Evolutionary conservation across 306 rosid species (phyloP).

Genomic region (Echinosophora koreensis): DNA sequence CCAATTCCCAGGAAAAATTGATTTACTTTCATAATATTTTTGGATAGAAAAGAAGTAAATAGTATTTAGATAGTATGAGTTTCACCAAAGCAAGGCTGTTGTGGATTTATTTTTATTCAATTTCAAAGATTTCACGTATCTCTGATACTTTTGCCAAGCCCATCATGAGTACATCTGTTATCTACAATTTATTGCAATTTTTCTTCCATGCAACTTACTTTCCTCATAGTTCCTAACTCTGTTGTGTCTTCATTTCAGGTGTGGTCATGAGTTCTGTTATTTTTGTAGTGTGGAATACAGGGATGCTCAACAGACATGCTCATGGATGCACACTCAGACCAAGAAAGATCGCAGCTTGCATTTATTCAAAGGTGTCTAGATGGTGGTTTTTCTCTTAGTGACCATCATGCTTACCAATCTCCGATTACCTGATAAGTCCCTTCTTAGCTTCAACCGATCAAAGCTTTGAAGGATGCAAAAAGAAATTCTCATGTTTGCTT

Average conservation of each 20-base stretch:
- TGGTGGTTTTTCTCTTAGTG: conserved; percentile 85
- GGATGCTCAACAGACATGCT: conserved; percentile 73
- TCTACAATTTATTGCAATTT: not conserved
- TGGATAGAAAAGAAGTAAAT: not conserved
- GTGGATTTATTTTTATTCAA: conserved; percentile 1
- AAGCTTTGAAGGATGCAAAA: conserved; percentile 38
- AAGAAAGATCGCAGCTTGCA: conserved; percentile 88
- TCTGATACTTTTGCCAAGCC: not conserved
- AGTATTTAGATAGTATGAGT: not conserved
- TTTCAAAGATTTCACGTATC: not conserved
- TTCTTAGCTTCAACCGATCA: too few relatives aligned
- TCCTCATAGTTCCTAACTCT: not conserved
- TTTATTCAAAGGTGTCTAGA: conserved; percentile 88
- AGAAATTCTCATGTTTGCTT: conserved; percentile 55
- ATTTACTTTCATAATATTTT: not conserved
- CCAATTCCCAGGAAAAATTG: not conserved
- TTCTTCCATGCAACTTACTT: not conserved
- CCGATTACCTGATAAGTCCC: conserved; percentile 56
- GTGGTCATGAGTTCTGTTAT: conserved; percentile 90
- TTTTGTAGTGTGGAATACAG: conserved; percentile 83
- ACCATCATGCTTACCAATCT: conserved; percentile 84
- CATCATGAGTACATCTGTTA: not conserved
- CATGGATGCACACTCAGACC: conserved; percentile 90
- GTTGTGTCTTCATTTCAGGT: conserved; percentile 62
- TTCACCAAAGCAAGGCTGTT: not conserved